phyloP scores from a whole-genome alignment of 176 grass and related monocot species.

The Dendrocalamus sinicus region DNA sequence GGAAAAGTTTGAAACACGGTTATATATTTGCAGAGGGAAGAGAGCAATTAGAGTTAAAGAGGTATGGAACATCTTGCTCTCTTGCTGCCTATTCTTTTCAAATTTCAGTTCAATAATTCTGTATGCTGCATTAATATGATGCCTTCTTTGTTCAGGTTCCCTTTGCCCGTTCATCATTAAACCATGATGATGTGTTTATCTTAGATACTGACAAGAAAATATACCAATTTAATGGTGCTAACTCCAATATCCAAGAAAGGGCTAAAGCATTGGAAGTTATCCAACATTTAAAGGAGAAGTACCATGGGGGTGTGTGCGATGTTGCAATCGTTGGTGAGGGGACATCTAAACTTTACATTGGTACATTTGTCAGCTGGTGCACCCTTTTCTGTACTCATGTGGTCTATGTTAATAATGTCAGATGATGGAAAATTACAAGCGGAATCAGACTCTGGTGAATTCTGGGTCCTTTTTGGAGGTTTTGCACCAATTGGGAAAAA shows the following conservation, averaged over 20 bases:
- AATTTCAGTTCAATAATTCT: conserved; percentile 15
- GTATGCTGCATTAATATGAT: conserved; percentile 32
- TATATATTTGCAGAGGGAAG: conserved; percentile 94
- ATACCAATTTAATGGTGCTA: conserved; percentile 96
- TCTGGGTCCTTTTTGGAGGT: conserved; percentile 95
- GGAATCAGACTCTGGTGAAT: conserved; percentile 92
- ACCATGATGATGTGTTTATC: conserved; percentile 99
- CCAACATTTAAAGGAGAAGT: conserved; percentile 93
- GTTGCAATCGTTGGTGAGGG: conserved; percentile 91
- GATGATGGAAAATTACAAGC: conserved; percentile 96
- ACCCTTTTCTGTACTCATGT: conserved; percentile 21
- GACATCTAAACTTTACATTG: background rate
- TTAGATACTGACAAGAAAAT: conserved; percentile 89
- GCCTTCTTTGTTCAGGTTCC: conserved; percentile 70
- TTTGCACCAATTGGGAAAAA: conserved; percentile 97
- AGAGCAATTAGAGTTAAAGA: conserved; percentile 93
- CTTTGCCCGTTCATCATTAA: conserved; percentile 91
- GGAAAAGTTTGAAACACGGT: conserved; percentile 77
- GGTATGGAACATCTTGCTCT: conserved; percentile 44
- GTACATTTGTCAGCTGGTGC: conserved; percentile 3
- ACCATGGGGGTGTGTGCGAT: conserved; percentile 79
- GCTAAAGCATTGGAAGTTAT: conserved; percentile 95
- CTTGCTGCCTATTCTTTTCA: conserved; percentile 28
- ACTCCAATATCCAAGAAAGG: conserved; percentile 99
- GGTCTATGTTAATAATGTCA: conserved; percentile 39